Percentiles rank a stretch among this genome's conserved stretches.
These are phyloP conservation scores for Phytopythium delawarense DNA, from an alignment of 352 stramenopile species.

Conservation along the genomic window DNA sequence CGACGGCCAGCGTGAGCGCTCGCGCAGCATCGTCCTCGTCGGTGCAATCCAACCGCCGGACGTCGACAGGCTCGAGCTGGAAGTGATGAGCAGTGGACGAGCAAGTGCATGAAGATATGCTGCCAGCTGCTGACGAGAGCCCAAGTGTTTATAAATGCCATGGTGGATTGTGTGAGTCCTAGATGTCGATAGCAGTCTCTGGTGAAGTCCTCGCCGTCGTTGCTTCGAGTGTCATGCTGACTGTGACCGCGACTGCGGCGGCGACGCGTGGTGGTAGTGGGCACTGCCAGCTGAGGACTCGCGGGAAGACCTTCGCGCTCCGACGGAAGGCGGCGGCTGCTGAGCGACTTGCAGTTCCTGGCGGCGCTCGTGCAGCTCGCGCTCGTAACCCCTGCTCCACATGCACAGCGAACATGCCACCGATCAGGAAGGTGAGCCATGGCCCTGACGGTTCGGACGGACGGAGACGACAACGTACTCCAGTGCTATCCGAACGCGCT, in stretches of 20 bases:
- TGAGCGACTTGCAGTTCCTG: constrained; percentile 8
- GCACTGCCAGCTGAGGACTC: background rate
- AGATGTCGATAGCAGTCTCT: too few relatives aligned
- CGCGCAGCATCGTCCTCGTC: constrained; percentile 17
- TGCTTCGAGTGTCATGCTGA: background rate
- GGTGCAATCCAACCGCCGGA: constrained; percentile 10
- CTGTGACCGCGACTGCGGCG: background rate
- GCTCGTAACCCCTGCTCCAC: constrained; percentile 33
- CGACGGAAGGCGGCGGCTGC: background rate
- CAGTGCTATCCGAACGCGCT: constrained; percentile 51
- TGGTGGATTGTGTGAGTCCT: background rate
- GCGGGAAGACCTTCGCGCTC: background rate
- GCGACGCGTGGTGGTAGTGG: background rate
- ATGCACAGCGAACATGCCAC: constrained; percentile 3
- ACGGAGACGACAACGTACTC: constrained; percentile 18
- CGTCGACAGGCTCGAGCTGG: constrained; percentile 17
- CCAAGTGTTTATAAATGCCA: background rate
- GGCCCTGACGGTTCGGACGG: background rate
- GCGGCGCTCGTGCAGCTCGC: constrained; percentile 28
- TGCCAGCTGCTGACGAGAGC: background rate
- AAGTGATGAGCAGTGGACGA: constrained; percentile 11
- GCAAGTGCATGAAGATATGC: background rate
- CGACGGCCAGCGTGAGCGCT: constrained; percentile 9
- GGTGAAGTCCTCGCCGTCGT: background rate
- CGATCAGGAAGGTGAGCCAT: background rate